Percentiles rank a stretch among this genome's conserved stretches.
These are phyloP conservation scores for Gomphus bonarii DNA, from an alignment of 1,284 basidiomycete genomes.

Conservation along the genomic window DNA sequence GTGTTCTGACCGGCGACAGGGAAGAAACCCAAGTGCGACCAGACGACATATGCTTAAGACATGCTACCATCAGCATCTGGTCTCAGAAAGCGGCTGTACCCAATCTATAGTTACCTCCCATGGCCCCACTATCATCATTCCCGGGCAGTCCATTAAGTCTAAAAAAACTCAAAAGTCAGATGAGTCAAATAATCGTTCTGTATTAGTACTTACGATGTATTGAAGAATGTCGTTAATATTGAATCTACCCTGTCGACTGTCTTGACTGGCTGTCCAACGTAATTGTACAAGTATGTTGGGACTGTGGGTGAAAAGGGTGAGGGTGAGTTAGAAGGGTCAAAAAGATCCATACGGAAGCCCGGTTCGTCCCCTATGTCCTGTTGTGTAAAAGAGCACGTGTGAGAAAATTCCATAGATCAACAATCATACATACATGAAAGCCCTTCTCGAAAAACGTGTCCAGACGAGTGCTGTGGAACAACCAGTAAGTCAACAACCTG, in stretches of 20 bases:
- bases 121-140: slow-evolving; percentile 35
- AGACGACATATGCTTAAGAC: slow-evolving; percentile 34
- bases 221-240: slow-evolving; percentile 15
- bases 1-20: slow-evolving; percentile 51
- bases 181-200: neutral
- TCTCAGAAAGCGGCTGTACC: neutral
- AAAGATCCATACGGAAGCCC: slow-evolving; percentile 9
- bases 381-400: slow-evolving; percentile 40
- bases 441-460: slow-evolving; percentile 10
- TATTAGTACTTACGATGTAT: slow-evolving; percentile 12
- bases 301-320: neutral
- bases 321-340: neutral
- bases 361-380: slow-evolving; percentile 30
- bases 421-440: neutral
- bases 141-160: slow-evolving; percentile 15
- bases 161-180: neutral
- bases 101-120: slow-evolving; percentile 35
- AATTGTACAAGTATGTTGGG: slow-evolving; percentile 11
- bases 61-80: neutral
- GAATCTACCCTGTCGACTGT: slow-evolving; percentile 17
- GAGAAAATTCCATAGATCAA: neutral
- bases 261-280: slow-evolving; percentile 11
- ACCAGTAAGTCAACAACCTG: neutral
- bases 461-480: slow-evolving; percentile 3
- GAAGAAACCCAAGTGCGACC: slow-evolving; percentile 50